These are phyloP conservation scores for Colletotrichum aenigma DNA, from an alignment of 2,329 filamentous ascomycete species.

Conservation along the genomic window DNA sequence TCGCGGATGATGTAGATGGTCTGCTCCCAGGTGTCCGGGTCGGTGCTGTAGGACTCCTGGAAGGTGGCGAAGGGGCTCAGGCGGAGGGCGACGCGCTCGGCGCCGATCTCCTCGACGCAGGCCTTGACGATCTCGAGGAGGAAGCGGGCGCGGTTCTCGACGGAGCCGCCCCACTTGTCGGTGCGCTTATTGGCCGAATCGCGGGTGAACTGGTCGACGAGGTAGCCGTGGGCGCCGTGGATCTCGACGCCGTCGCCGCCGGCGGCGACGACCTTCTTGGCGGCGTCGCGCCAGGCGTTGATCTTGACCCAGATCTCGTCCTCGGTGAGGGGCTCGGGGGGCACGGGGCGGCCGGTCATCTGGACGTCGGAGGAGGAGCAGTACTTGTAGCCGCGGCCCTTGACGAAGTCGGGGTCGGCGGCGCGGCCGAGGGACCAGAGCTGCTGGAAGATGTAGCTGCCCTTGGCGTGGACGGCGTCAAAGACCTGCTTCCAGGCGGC, in stretches of 20 bases:
- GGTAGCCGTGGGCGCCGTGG: constrained; percentile 55
- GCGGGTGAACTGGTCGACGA: constrained; percentile 61
- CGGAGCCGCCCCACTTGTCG: constrained; percentile 55
- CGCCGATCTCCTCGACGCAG: constrained; percentile 37
- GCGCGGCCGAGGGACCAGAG: constrained; percentile 22
- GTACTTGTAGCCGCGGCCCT: constrained; percentile 28
- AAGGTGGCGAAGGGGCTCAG: constrained; percentile 31
- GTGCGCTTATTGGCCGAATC: constrained; percentile 35
- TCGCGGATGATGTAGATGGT: constrained; percentile 28
- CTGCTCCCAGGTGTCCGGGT: constrained; percentile 30
- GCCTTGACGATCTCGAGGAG: constrained; percentile 52
- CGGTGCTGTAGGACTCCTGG: constrained; percentile 27
- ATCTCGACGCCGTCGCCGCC: constrained; percentile 59
- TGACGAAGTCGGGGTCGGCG: constrained; percentile 16
- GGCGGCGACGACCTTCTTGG: constrained; percentile 51
- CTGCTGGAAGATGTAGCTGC: constrained; percentile 30
- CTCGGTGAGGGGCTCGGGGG: constrained; percentile 31
- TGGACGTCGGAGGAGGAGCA: constrained; percentile 25
- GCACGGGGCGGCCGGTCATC: constrained; percentile 25
- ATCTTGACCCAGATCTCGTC: constrained; percentile 66
- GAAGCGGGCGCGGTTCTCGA: constrained; percentile 58
- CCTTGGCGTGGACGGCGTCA: constrained; percentile 30
- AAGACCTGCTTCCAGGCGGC: constrained; percentile 31
- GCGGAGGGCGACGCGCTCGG: constrained; percentile 40
- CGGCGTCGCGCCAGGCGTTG: constrained; percentile 52